Conservation (phyloP, 2,329 filamentous ascomycete species). For the Clonostachys chloroleuca region DNA sequence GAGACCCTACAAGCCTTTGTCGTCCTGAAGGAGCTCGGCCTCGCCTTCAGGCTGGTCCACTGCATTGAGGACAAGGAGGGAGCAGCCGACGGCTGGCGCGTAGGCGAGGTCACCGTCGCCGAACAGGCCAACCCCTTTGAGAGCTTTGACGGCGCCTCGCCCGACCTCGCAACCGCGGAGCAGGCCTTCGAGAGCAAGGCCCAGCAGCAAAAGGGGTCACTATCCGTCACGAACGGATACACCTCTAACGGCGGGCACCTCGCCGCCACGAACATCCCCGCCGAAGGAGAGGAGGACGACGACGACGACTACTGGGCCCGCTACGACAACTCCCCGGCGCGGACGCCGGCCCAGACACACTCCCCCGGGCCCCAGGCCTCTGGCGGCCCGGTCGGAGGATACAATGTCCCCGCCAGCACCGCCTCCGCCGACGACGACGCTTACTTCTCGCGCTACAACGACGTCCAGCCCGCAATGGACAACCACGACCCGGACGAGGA, state of each 20-base stretch:
- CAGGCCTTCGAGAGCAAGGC: conserved; percentile 32
- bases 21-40: conserved; percentile 53
- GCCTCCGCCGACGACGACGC: conserved; percentile 53
- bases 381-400: conserved; percentile 15
- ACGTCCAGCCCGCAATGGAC: conserved; percentile 77
- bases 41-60: conserved; percentile 66
- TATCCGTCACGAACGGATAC: background rate
- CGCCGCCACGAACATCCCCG: conserved; percentile 5
- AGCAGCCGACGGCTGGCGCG: conserved; percentile 61
- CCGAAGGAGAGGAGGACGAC: conserved; percentile 47
- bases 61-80: conserved; percentile 61
- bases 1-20: conserved; percentile 72
- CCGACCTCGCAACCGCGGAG: conserved; percentile 57
- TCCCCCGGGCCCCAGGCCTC: conserved; percentile 53
- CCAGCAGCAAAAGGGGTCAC: background rate
- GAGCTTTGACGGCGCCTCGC: conserved; percentile 43
- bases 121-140: conserved; percentile 55
- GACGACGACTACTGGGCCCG: conserved; percentile 78
- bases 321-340: conserved; percentile 67
- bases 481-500: conserved; percentile 76
- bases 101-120: conserved; percentile 63
- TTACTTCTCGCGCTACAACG: conserved; percentile 74
- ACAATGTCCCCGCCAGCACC: conserved; percentile 10
- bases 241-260: conserved; percentile 5
- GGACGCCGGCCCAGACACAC: conserved; percentile 56